phyloP scores from a whole-genome alignment of 345 rosid genomes.

The Gossypium raimondii region DNA sequence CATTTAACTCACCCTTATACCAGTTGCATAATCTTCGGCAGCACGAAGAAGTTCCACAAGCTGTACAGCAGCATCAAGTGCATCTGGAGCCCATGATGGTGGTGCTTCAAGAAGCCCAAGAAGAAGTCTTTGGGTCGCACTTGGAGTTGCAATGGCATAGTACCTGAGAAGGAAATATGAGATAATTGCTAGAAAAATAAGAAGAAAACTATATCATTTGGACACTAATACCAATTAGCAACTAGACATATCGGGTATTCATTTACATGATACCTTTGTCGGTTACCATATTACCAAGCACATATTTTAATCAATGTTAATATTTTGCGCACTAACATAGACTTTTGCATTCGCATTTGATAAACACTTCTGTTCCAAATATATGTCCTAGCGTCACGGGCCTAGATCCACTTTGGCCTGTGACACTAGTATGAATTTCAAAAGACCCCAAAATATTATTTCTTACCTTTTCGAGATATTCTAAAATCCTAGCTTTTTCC shows the following conservation, averaged over 20 bases:
- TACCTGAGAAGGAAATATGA: constrained; percentile 42
- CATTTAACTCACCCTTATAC: constrained; percentile 68
- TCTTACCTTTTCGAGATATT: neutral
- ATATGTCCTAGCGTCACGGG: neutral
- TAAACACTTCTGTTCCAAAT: neutral
- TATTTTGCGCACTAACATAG: neutral
- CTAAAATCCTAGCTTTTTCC: neutral
- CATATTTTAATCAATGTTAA: neutral
- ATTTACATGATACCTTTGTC: neutral
- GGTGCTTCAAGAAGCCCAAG: constrained; percentile 98
- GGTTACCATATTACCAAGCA: neutral
- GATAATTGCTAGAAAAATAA: neutral
- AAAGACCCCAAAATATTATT: neutral
- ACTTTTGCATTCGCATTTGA: neutral
- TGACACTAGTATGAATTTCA: neutral
- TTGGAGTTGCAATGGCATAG: constrained; percentile 95
- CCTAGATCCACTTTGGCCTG: too few relatives aligned
- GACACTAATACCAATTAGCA: neutral
- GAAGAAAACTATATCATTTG: neutral
- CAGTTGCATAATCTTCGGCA: constrained; percentile 94
- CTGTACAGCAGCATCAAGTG: constrained; percentile 99
- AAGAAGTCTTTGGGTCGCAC: constrained; percentile 96
- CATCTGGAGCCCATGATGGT: constrained; percentile 99
- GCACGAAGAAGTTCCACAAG: constrained; percentile 98
- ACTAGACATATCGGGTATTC: neutral